Percentiles rank a stretch among this genome's conserved stretches.
Conservation (phyloP, 2,329 filamentous ascomycete genomes). For the Fusarium globosum region DNA sequence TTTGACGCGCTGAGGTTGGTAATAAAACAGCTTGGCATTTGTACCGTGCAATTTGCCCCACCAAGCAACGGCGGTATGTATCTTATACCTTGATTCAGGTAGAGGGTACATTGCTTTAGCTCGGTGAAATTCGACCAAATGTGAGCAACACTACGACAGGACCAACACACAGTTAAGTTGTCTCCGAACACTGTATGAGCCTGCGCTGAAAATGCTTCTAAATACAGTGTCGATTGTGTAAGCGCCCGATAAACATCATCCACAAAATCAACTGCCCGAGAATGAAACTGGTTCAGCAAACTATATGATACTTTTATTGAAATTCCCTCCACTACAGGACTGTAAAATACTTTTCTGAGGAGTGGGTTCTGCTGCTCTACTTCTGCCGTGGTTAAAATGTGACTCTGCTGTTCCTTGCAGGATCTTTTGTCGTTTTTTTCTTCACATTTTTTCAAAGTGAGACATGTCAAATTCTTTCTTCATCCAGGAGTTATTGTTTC, state of each 20-base stretch:
- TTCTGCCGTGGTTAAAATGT: conserved; percentile 13
- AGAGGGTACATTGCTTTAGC: conserved; percentile 13
- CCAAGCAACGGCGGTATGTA: conserved; percentile 1
- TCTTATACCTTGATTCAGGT: conserved; percentile 13
- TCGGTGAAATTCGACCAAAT: background rate
- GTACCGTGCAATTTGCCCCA: conserved; percentile 13
- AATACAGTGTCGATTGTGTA: conserved; percentile 3
- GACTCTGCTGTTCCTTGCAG: conserved; percentile 1
- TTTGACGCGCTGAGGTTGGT: conserved; percentile 11
- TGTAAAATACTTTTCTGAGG: background rate
- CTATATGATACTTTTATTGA: conserved; percentile 19
- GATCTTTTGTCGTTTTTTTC: background rate
- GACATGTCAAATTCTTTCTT: background rate
- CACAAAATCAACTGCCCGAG: background rate
- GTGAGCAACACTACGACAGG: conserved; percentile 4
- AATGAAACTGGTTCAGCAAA: conserved; percentile 11
- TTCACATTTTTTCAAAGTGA: background rate
- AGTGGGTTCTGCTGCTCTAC: background rate
- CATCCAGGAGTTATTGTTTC: background rate
- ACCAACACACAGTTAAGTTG: conserved; percentile 26
- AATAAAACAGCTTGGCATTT: conserved; percentile 31
- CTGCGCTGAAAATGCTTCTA: fast-evolving
- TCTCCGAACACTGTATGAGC: background rate
- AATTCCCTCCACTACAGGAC: conserved; percentile 9
- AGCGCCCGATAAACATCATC: background rate